phyloP scores from a whole-genome alignment of 176 grass and related monocot species.

The Carex cristatella region DNA sequence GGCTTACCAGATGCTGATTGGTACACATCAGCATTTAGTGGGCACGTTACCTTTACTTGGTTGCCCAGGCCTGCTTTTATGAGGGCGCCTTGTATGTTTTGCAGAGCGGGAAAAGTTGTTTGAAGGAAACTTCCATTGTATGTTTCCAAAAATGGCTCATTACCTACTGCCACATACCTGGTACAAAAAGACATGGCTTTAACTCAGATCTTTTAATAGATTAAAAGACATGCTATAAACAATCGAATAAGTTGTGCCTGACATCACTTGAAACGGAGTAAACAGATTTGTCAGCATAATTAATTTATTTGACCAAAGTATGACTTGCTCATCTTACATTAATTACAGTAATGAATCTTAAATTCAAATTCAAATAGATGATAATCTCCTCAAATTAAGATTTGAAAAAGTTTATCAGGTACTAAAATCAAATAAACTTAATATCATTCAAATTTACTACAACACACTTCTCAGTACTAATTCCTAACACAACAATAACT shows the following conservation, averaged over 20 bases:
- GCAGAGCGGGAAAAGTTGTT: conserved; percentile 81
- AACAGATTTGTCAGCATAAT: not conserved
- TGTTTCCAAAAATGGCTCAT: conserved; percentile 92
- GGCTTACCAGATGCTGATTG: conserved; percentile 43
- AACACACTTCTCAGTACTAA: not conserved
- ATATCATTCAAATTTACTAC: not conserved
- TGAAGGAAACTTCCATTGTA: conserved; percentile 99
- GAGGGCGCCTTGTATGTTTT: conserved; percentile 76
- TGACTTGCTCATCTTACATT: not conserved
- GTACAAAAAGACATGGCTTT: not conserved
- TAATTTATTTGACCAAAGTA: not conserved
- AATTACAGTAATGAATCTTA: not conserved
- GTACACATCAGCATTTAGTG: conserved; percentile 89
- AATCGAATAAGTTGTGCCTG: not conserved
- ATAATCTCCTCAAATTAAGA: not conserved
- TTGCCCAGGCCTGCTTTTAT: conserved; percentile 67
- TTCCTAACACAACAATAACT: conserved; percentile 2
- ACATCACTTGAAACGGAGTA: not conserved
- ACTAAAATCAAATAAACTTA: not conserved
- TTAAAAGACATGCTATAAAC: not conserved
- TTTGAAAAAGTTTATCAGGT: not conserved
- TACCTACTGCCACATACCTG: conserved; percentile 95
- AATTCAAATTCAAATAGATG: not conserved
- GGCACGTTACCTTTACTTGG: conserved; percentile 73
- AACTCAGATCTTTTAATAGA: not conserved